Evolutionary conservation across 805 yeast genomes (phyloP), one percentile per base, ranked within the genome.

Genomic region (Wilhelminamyces savonicus): DNA sequence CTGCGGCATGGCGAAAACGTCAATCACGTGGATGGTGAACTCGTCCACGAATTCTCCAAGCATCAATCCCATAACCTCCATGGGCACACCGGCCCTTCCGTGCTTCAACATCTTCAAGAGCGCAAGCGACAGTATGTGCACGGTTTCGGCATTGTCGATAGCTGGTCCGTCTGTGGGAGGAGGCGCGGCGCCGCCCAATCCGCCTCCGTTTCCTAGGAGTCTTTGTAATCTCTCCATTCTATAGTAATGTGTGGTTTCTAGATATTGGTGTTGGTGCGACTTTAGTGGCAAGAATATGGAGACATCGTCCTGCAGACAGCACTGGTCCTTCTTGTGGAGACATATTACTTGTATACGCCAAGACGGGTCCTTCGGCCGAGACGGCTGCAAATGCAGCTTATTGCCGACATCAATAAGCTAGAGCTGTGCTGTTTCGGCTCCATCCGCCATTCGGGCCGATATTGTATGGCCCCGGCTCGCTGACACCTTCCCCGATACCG

Each of bases 1-100:
- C 64, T 92, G 98, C 13, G 99, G 99, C 99, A 92, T 92, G 32
- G 98, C 98, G 69, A 92, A 92, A 29, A 94, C 98, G 53, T 92
- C 99, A 32, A 86, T 86, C 23, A 92, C 99, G 47, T 88, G 94
- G 22, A 92, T 92, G 1, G 98, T 92, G 58, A 82, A 90, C 38
- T 92, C 97, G 56, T 92, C 98, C 16, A 92, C 92, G 60, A 92
- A 90, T 45, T 90, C 97, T 26, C 99, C 99, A 38, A 94, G 71
- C 99, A 92, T 92, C 41, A 92, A 69, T 3, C 99, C 99, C 99
- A 92, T 92, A 30, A 74, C 80, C 53, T 72, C 78, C 79, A 73
- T 72, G n/a, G 78, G 79, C 30, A 73, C 79, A 55, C 94, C 92
- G 2, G 92, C 90, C 52, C 97, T 74, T 21, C 97, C 97, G 54